A percentile compares a stretch with the other conserved stretches of the same genome.
These are phyloP conservation scores for Aspergillus puulaauensis DNA, from an alignment of 2,329 filamentous ascomycete genomes.

Conservation along the genomic window DNA sequence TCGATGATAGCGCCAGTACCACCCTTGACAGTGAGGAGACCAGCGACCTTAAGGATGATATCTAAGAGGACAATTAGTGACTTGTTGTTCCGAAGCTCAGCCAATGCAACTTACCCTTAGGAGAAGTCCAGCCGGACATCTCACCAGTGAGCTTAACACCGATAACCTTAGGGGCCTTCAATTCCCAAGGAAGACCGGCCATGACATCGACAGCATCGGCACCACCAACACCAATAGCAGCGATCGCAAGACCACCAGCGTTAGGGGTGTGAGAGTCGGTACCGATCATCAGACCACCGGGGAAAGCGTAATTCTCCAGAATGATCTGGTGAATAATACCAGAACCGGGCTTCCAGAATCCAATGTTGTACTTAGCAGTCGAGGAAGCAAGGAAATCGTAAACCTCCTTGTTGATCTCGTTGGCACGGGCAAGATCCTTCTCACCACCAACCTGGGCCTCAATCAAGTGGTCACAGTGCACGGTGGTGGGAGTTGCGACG, in stretches of 20 bases:
- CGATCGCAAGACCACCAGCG: conserved; percentile 92
- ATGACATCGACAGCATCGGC: conserved; percentile 98
- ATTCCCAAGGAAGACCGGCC: conserved; percentile 94
- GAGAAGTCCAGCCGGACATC: conserved; percentile 85
- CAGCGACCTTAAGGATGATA: conserved; percentile 95
- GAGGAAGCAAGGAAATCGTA: conserved; percentile 94
- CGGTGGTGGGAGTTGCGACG: conserved; percentile 90
- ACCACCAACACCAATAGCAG: conserved; percentile 93
- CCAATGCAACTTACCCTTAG: conserved; percentile 68
- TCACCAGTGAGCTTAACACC: conserved; percentile 92
- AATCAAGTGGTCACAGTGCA: conserved; percentile 99
- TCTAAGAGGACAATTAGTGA: conserved; percentile 52
- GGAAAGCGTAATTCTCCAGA: conserved; percentile 98
- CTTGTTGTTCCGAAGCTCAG: neutral
- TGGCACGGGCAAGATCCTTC: conserved; percentile 89
- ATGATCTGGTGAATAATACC: conserved; percentile 99
- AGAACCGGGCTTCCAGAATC: conserved; percentile 98
- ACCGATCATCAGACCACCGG: conserved; percentile 94
- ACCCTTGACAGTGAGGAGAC: conserved; percentile 95
- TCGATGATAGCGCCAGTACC: conserved; percentile 80
- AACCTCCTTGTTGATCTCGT: conserved; percentile 97
- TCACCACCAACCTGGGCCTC: conserved; percentile 91
- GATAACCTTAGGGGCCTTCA: conserved; percentile 96
- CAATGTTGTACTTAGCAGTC: conserved; percentile 99
- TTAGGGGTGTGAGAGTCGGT: conserved; percentile 98